Evolutionary conservation across 2,329 filamentous ascomycete species (phyloP).

Genomic region (Zopfia rhizophila): DNA sequence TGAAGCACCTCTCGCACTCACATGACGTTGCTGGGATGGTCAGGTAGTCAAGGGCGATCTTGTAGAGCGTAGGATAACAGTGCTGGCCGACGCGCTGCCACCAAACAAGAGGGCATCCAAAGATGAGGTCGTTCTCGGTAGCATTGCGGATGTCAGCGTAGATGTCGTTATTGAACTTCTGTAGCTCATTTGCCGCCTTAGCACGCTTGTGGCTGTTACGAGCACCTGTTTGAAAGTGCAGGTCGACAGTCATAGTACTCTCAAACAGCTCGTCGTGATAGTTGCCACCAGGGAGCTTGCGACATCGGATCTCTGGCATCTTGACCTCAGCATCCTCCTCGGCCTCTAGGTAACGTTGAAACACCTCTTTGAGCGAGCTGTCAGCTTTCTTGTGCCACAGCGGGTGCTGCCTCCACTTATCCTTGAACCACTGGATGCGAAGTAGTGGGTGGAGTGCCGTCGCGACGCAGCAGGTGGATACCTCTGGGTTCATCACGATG

Average conservation of each 20-base stretch:
- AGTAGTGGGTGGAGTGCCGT: constrained; percentile 16
- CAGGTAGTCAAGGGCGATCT: too few relatives aligned
- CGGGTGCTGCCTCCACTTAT: constrained; percentile 6
- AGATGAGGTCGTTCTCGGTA: too few relatives aligned
- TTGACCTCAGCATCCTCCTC: neutral
- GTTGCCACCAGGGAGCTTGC: constrained; percentile 9
- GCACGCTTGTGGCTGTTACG: too few relatives aligned
- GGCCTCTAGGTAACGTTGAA: constrained; percentile 5
- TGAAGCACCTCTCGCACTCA: too few relatives aligned
- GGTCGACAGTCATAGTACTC: constrained; percentile 8
- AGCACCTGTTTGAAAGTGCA: too few relatives aligned
- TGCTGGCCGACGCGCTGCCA: too few relatives aligned
- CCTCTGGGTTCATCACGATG: constrained; percentile 8
- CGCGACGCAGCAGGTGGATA: constrained; percentile 10
- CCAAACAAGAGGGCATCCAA: too few relatives aligned
- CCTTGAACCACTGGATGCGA: constrained; percentile 17
- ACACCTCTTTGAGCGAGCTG: constrained; percentile 6
- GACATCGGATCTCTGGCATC: neutral
- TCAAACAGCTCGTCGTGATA: neutral
- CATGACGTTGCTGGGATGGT: too few relatives aligned
- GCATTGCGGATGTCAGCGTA: too few relatives aligned
- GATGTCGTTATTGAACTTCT: too few relatives aligned
- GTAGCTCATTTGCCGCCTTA: too few relatives aligned
- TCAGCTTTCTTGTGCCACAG: constrained; percentile 7
- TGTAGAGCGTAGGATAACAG: too few relatives aligned